These are phyloP conservation scores for Corynascus novoguineensis DNA, from an alignment of 495 filamentous ascomycete genomes.

Conservation along the genomic window DNA sequence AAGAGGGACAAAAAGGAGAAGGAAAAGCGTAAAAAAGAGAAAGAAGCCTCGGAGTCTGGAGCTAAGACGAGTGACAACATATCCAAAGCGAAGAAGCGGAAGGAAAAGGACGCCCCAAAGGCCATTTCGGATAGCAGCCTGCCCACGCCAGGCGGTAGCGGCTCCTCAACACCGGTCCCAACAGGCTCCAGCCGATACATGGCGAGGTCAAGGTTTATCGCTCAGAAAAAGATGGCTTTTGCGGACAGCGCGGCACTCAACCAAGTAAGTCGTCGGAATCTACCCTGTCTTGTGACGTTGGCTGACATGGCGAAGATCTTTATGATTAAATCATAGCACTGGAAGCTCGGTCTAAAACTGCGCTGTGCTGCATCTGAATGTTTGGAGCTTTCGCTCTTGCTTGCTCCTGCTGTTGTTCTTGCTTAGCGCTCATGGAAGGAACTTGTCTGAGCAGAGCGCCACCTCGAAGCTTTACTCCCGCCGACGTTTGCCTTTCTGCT, in stretches of 20 bases:
- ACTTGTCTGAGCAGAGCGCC: too few relatives aligned
- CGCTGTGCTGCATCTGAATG: not conserved
- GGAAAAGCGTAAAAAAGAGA: slow-evolving; percentile 41
- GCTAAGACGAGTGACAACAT: slow-evolving; percentile 19
- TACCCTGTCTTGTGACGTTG: not conserved
- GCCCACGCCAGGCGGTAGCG: slow-evolving; percentile 26
- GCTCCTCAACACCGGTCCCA: slow-evolving; percentile 35
- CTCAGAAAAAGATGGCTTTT: slow-evolving; percentile 69
- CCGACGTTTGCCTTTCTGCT: too few relatives aligned
- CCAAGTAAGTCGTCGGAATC: slow-evolving; percentile 50
- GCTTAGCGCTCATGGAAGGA: not conserved
- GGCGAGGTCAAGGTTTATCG: slow-evolving; percentile 66
- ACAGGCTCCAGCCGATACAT: slow-evolving; percentile 51
- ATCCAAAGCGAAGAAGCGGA: slow-evolving; percentile 37
- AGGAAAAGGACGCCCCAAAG: slow-evolving; percentile 17
- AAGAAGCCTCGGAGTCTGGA: slow-evolving; percentile 27
- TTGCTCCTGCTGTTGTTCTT: not conserved
- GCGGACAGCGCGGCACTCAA: slow-evolving; percentile 68
- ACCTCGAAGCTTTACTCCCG: too few relatives aligned
- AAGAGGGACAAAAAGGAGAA: slow-evolving; percentile 48
- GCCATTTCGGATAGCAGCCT: slow-evolving; percentile 26
- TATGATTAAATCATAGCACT: slow-evolving; percentile 62
- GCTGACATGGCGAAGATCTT: slow-evolving; percentile 57
- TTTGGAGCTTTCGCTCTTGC: not conserved
- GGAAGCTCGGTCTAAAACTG: too few relatives aligned